Percentiles rank a stretch among this genome's conserved stretches.
phyloP scores from a whole-genome alignment of 495 filamentous ascomycete species.

The Trichoderma erinaceum region DNA sequence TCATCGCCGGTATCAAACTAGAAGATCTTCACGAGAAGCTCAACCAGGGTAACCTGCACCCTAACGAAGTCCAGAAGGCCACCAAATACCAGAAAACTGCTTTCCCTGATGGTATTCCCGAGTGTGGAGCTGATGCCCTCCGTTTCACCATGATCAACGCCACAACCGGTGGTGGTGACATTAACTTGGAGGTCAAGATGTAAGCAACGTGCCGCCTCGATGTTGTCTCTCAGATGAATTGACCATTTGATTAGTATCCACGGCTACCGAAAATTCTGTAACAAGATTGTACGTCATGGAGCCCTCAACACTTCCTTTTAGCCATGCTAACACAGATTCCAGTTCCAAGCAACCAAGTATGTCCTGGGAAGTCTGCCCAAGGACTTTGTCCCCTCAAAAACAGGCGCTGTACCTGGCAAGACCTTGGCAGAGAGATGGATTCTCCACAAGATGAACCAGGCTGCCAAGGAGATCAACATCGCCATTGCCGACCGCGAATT shows the following conservation, averaged over 20 bases:
- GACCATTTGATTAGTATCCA: slow-evolving; percentile 44
- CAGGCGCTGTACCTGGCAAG: slow-evolving; percentile 54
- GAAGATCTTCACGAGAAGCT: slow-evolving; percentile 65
- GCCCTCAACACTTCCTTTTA: not conserved
- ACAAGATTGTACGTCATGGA: slow-evolving; percentile 88
- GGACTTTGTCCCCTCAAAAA: slow-evolving; percentile 60
- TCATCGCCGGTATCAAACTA: slow-evolving; percentile 67
- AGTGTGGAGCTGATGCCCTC: slow-evolving; percentile 81
- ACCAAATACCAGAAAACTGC: slow-evolving; percentile 73
- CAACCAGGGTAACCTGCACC: slow-evolving; percentile 61
- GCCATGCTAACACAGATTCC: not conserved
- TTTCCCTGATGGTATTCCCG: slow-evolving; percentile 78
- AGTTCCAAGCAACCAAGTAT: slow-evolving; percentile 49
- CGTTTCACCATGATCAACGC: slow-evolving; percentile 76
- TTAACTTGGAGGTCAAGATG: slow-evolving; percentile 77
- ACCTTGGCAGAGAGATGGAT: slow-evolving; percentile 81
- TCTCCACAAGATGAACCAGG: slow-evolving; percentile 67
- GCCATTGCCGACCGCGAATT: slow-evolving; percentile 67
- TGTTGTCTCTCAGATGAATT: not conserved
- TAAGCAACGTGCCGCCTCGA: not conserved
- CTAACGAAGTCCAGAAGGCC: slow-evolving; percentile 65
- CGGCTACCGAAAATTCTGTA: slow-evolving; percentile 81
- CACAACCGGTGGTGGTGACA: slow-evolving; percentile 84
- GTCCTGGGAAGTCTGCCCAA: slow-evolving; percentile 69
- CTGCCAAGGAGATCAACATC: slow-evolving; percentile 68